Evolutionary conservation across 1,284 basidiomycete genomes (phyloP).

Genomic region (Ceratobasidium sp.): DNA sequence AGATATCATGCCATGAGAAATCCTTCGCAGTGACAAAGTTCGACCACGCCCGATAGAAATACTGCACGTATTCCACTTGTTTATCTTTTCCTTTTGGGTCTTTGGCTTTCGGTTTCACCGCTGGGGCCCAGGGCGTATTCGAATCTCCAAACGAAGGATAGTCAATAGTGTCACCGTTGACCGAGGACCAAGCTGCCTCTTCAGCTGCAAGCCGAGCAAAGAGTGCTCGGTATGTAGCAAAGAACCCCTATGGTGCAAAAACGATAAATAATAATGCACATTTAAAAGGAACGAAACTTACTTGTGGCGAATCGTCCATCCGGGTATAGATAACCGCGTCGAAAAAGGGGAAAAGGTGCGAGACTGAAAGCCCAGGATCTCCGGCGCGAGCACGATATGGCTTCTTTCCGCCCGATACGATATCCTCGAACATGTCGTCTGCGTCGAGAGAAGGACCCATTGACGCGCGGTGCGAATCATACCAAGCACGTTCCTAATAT

Average conservation of each 20-base stretch:
- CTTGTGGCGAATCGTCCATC: slow-evolving; percentile 78
- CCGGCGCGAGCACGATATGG: slow-evolving; percentile 39
- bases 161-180: slow-evolving; percentile 60
- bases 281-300: slow-evolving; percentile 57
- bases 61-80: slow-evolving; percentile 59
- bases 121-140: slow-evolving; percentile 75
- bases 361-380: slow-evolving; percentile 80
- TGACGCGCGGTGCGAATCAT: slow-evolving; percentile 94
- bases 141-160: slow-evolving; percentile 90
- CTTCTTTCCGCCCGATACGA: slow-evolving; percentile 66
- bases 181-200: slow-evolving; percentile 71
- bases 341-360: slow-evolving; percentile 89
- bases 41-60: slow-evolving; percentile 90
- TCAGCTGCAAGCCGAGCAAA: slow-evolving; percentile 88
- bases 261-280: background rate
- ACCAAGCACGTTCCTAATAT: slow-evolving; percentile 94
- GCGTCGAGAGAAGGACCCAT: slow-evolving; percentile 85
- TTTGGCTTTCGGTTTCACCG: slow-evolving; percentile 60
- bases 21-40: slow-evolving; percentile 91
- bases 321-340: slow-evolving; percentile 79
- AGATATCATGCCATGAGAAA: slow-evolving; percentile 90
- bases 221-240: slow-evolving; percentile 88
- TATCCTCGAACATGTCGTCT: slow-evolving; percentile 85
- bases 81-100: slow-evolving; percentile 51
- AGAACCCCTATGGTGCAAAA: slow-evolving; percentile 78